These are phyloP conservation scores for Diaporthe sp. DNA, from an alignment of 2,329 filamentous ascomycete species.

Conservation along the genomic window DNA sequence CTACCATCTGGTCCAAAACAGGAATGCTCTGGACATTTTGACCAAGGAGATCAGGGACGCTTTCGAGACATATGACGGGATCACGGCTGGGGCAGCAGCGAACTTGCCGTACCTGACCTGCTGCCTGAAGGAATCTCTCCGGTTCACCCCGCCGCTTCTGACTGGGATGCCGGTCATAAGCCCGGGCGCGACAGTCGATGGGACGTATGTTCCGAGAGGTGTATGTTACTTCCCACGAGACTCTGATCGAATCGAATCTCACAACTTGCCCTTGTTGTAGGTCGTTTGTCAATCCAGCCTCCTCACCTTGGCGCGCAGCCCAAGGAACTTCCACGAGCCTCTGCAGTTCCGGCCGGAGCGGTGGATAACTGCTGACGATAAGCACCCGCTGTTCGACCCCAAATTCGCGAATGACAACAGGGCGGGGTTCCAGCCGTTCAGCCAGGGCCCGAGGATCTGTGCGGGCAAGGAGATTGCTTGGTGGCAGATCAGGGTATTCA, in stretches of 20 bases:
- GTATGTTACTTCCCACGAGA: background rate
- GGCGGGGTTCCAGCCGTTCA: constrained; percentile 41
- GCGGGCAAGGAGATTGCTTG: constrained; percentile 42
- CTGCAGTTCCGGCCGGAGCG: constrained; percentile 6
- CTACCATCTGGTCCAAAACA: constrained; percentile 57
- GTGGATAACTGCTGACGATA: background rate
- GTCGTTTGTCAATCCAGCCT: constrained; percentile 19
- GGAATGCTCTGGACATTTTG: constrained; percentile 53
- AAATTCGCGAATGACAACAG: background rate
- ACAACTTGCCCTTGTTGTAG: no score
- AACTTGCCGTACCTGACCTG: constrained; percentile 51
- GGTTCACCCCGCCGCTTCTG: constrained; percentile 50
- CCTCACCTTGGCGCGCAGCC: background rate
- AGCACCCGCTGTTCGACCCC: background rate
- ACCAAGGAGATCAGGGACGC: constrained; percentile 55
- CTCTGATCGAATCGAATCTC: no score
- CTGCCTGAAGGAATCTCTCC: constrained; percentile 52
- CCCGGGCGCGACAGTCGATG: background rate
- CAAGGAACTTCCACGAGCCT: background rate
- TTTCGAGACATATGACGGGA: constrained; percentile 54
- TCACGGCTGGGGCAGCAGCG: constrained; percentile 48
- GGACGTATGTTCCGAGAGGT: background rate
- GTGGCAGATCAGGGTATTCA: constrained; percentile 41
- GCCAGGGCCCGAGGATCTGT: constrained; percentile 43
- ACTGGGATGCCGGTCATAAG: constrained; percentile 43